Evolutionary conservation across 2,329 filamentous ascomycete genomes (phyloP), one percentile per base, ranked within the genome.

Genomic region (Claviceps cyperi): DNA sequence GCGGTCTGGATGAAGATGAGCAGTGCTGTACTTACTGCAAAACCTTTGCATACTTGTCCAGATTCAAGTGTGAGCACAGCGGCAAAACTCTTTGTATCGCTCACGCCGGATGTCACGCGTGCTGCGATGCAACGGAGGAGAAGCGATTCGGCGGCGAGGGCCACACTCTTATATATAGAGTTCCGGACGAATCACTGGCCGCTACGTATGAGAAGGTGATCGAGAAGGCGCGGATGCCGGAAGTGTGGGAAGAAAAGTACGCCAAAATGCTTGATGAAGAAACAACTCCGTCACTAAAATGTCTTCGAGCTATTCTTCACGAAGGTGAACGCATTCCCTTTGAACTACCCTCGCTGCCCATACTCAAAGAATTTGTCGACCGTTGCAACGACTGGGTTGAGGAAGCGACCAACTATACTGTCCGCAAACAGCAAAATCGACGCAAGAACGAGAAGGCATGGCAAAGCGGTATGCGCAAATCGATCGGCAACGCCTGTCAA

Each of bases 371-470:
- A 57, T 98, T 94, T 69, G 92, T 98, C 64, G 89, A 95, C 59
- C 84, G 87, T 60, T 97, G 92, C 72, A 94, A 95, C 66, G 89
- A 94, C 63, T 96, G 94, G 86, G 88, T 96, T 55, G 92, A 97
- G 60, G 91, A 97, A 69, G 92, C 92, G 56, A 92, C 87, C 60
- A 90, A 86, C 63, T 98, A 94, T 71, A 95, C 90, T 61, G 90
- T 92, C 52, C 86, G 92, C 58, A 98, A 98, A 71, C 91, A 96
- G 70, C 91, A 96, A 68, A 94, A 94, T 62, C 85, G 92, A 55
- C 87, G 91, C 54, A 97, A 97, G 69, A 94, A 85, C 65, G 91
- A 96, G 60, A 92, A 88, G 62, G 79, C 78, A 43, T 92, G 85
- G 80, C 85, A 88, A 56, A 83, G 80, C 59, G 78, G 81, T 50